phyloP scores from a whole-genome alignment of 1,284 basidiomycete genomes.

The Tilletia caries region DNA sequence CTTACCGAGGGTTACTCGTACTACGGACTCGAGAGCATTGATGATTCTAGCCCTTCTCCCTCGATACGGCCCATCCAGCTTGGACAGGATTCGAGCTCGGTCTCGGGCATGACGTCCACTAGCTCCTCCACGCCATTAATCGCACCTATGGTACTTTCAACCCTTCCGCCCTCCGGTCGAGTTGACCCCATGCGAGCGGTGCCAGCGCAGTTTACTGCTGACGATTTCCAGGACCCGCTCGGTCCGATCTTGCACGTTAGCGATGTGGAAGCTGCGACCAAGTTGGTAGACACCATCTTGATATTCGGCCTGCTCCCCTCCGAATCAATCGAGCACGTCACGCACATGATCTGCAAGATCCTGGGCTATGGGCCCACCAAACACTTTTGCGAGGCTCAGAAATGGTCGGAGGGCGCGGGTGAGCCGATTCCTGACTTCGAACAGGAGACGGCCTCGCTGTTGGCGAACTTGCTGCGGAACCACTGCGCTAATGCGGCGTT shows the following conservation, averaged over 20 bases:
- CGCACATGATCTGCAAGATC: constrained; percentile 41
- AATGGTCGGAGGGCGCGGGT: constrained; percentile 15
- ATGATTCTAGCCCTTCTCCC: constrained; percentile 29
- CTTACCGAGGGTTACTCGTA: constrained; percentile 45
- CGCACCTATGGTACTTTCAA: constrained; percentile 38
- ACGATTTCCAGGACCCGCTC: not conserved
- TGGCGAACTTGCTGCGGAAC: constrained; percentile 45
- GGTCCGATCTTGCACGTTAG: constrained; percentile 25
- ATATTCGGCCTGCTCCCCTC: constrained; percentile 46
- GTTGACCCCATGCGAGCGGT: not conserved
- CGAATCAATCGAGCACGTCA: constrained; percentile 33
- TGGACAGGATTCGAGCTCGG: not conserved
- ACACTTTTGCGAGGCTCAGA: constrained; percentile 21
- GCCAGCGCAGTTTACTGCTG: not conserved
- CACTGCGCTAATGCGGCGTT: constrained; percentile 48
- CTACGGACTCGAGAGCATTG: constrained; percentile 44
- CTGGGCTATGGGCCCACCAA: constrained; percentile 33
- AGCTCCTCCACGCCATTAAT: constrained; percentile 14
- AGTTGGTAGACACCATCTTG: constrained; percentile 42
- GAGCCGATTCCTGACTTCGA: constrained; percentile 13
- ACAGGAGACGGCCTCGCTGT: constrained; percentile 15
- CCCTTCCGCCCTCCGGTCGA: constrained; percentile 27
- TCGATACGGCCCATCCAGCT: constrained; percentile 23
- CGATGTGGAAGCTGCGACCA: constrained; percentile 41
- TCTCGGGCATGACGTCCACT: not conserved